Conservation (phyloP, 306 rosid species). For the Albizia julibrissin region DNA sequence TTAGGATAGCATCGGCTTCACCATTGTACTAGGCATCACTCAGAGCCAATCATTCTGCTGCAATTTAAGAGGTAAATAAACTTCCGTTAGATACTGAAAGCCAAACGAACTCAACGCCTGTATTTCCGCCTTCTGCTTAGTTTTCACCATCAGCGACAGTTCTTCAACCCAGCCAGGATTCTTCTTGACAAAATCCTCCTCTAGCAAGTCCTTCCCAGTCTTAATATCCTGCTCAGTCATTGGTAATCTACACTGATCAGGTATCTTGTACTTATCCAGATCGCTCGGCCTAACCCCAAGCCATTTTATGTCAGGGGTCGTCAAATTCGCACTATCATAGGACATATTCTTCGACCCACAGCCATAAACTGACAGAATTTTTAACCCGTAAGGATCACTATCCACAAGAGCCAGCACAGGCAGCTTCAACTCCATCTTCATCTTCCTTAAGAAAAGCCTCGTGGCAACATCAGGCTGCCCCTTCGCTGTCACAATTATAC, state of each 20-base stretch:
- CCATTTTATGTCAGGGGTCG: conserved; percentile 96
- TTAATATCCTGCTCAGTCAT: conserved; percentile 98
- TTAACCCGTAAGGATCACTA: conserved; percentile 90
- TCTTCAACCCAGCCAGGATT: conserved; percentile 98
- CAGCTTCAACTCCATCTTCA: conserved; percentile 86
- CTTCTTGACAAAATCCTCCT: conserved; percentile 96
- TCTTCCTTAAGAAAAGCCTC: conserved; percentile 81
- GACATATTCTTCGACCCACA: conserved; percentile 97
- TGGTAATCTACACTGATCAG: conserved; percentile 86
- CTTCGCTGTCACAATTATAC: conserved; percentile 77
- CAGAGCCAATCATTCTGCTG: conserved; percentile 89
- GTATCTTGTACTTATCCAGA: conserved; percentile 91
- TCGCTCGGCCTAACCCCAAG: conserved; percentile 89
- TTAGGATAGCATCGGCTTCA: conserved; percentile 7
- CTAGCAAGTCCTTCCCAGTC: conserved; percentile 90
- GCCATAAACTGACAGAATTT: conserved; percentile 84
- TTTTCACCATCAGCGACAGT: conserved; percentile 86
- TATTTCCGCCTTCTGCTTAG: conserved; percentile 96
- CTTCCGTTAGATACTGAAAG: conserved; percentile 88
- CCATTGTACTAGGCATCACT: conserved; percentile 9
- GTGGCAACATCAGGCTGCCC: conserved; percentile 95
- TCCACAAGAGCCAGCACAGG: conserved; percentile 90
- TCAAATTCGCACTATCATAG: conserved; percentile 84
- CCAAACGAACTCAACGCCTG: conserved; percentile 93
- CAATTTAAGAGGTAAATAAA: conserved; percentile 83